These are phyloP conservation scores for Claviceps digitariae DNA, from an alignment of 2,329 filamentous ascomycete genomes.

Conservation along the genomic window DNA sequence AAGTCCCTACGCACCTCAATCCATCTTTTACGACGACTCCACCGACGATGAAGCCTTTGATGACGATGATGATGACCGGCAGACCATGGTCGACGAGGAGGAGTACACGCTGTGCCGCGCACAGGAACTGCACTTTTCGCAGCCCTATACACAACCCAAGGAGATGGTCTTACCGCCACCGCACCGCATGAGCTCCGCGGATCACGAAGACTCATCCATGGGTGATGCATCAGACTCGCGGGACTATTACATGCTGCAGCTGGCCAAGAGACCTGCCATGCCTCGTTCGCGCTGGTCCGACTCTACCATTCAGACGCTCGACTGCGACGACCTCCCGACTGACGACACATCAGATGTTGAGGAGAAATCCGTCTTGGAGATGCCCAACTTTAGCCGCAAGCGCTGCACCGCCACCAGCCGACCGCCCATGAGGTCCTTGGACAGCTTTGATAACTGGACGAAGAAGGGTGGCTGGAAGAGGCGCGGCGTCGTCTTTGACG, in stretches of 20 bases:
- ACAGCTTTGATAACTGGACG: slow-evolving; percentile 27
- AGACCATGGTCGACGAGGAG: slow-evolving; percentile 9
- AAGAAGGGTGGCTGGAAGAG: slow-evolving; percentile 32
- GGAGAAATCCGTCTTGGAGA: slow-evolving; percentile 6
- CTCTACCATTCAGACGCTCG: slow-evolving; percentile 24
- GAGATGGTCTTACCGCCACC: slow-evolving; percentile 20
- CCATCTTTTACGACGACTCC: slow-evolving; percentile 17
- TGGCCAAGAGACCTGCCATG: slow-evolving; percentile 17
- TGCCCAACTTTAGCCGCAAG: slow-evolving; percentile 24
- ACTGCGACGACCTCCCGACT: slow-evolving; percentile 8
- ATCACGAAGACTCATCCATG: background rate
- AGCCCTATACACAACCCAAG: slow-evolving; percentile 4
- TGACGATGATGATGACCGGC: slow-evolving; percentile 6
- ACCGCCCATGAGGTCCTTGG: slow-evolving; percentile 24
- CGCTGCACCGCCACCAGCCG: slow-evolving; percentile 16
- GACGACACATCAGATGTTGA: slow-evolving; percentile 9
- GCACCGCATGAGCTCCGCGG: slow-evolving; percentile 3
- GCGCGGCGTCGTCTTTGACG: slow-evolving; percentile 26
- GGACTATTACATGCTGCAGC: slow-evolving; percentile 22
- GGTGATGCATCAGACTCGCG: slow-evolving; percentile 11
- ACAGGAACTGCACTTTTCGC: slow-evolving; percentile 3
- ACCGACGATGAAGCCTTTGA: slow-evolving; percentile 11
- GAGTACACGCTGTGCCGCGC: slow-evolving; percentile 7
- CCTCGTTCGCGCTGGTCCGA: slow-evolving; percentile 29
- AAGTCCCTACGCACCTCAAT: slow-evolving; percentile 10